phyloP scores from a whole-genome alignment of 345 rosid species.

The Gynandropsis gynandra region DNA sequence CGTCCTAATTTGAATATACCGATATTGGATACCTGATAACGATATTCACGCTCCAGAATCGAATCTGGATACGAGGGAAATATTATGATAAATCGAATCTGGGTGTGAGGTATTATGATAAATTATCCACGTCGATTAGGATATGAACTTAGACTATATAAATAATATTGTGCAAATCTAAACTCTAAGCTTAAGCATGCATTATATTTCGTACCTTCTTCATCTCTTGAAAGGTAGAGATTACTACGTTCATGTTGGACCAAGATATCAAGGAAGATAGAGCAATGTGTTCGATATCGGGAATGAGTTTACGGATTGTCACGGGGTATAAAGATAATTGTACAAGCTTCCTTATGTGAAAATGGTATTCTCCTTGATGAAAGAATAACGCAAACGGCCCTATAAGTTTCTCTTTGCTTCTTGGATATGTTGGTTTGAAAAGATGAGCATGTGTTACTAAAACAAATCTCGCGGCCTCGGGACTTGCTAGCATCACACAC shows the following conservation, averaged over 20 bases:
- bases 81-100: too few species aligned
- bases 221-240: conserved; percentile 64
- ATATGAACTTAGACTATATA: too few species aligned
- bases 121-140: too few species aligned
- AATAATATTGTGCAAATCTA: too few species aligned
- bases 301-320: conserved; percentile 45
- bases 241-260: conserved; percentile 28
- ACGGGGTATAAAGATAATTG: conserved; percentile 52
- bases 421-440: conserved; percentile 91
- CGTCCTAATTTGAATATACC: too few species aligned
- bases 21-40: too few species aligned
- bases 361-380: conserved; percentile 73
- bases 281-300: conserved; percentile 48
- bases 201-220: too few species aligned
- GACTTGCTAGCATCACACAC: conserved; percentile 79
- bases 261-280: conserved; percentile 50
- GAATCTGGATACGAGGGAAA: too few species aligned
- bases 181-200: too few species aligned
- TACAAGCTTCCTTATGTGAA: conserved; percentile 58
- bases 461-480: conserved; percentile 73
- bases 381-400: conserved; percentile 79
- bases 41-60: too few species aligned
- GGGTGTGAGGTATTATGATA: too few species aligned
- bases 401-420: conserved; percentile 70
- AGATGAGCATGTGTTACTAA: conserved; percentile 63